A percentile compares a stretch with the other conserved stretches of the same genome.
These are phyloP conservation scores for Raphanus hybrid DNA, from an alignment of 441 rosid genomes.

Conservation along the genomic window DNA sequence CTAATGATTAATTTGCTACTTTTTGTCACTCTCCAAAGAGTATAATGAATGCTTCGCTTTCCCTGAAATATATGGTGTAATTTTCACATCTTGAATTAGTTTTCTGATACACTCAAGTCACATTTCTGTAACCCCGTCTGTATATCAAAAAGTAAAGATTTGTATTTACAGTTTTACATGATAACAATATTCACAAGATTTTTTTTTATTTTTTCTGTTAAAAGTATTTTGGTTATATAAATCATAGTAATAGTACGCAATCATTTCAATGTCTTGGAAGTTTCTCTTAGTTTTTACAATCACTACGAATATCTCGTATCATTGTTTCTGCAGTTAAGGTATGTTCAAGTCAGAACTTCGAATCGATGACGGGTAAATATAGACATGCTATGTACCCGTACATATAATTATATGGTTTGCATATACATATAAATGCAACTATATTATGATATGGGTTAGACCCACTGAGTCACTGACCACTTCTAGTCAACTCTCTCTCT, in stretches of 20 bases:
- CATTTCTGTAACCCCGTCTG: background rate
- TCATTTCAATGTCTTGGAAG: background rate
- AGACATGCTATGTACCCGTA: background rate
- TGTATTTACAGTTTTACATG: background rate
- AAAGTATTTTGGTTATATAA: background rate
- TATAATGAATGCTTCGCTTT: background rate
- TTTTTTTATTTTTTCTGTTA: background rate
- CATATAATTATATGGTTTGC: slow-evolving; percentile 4
- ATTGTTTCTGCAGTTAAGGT: background rate
- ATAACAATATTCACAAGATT: background rate
- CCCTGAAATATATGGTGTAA: slow-evolving; percentile 8
- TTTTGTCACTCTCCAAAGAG: slow-evolving; percentile 25
- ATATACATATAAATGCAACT: background rate
- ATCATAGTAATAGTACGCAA: background rate
- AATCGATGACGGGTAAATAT: slow-evolving; percentile 8
- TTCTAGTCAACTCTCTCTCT: slow-evolving; percentile 28
- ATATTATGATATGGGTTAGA: slow-evolving; percentile 11
- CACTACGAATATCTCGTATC: background rate
- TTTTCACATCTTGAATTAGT: slow-evolving; percentile 6
- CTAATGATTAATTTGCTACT: slow-evolving; percentile 24
- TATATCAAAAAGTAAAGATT: background rate
- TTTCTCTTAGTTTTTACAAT: background rate
- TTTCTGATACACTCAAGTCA: background rate
- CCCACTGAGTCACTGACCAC: slow-evolving; percentile 14
- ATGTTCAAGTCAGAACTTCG: slow-evolving; percentile 1